phyloP scores from a whole-genome alignment of 1,284 basidiomycete genomes.

The Cutaneotrichosporon sp. region DNA sequence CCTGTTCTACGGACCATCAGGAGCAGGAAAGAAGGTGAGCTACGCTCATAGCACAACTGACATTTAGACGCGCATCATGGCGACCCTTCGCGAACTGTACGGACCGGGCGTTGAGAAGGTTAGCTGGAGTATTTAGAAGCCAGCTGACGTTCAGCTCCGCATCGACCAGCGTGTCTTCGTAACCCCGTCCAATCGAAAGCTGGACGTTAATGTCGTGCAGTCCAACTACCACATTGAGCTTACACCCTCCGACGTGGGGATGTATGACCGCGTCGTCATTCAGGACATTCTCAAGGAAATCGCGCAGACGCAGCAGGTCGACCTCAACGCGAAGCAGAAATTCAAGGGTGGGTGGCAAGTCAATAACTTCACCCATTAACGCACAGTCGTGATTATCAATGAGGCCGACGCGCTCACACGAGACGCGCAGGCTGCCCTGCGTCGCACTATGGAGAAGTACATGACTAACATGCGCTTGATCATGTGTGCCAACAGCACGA shows the following conservation, averaged over 20 bases:
- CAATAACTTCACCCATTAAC: background rate
- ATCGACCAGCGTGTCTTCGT: slow-evolving; percentile 97
- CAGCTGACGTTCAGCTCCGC: slow-evolving; percentile 66
- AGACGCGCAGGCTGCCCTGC: slow-evolving; percentile 93
- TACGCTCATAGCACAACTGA: background rate
- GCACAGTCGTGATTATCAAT: slow-evolving; percentile 89
- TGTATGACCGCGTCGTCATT: slow-evolving; percentile 90
- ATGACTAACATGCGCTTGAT: slow-evolving; percentile 97
- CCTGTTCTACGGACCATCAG: slow-evolving; percentile 95
- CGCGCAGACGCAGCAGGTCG: slow-evolving; percentile 97
- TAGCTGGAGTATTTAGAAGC: too few species aligned
- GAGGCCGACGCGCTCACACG: slow-evolving; percentile 92
- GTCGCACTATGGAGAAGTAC: slow-evolving; percentile 99
- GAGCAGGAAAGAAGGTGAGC: slow-evolving; percentile 82
- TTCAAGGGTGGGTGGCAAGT: slow-evolving; percentile 72
- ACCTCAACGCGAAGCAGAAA: slow-evolving; percentile 86
- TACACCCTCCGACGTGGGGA: slow-evolving; percentile 97
- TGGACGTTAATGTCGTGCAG: slow-evolving; percentile 95
- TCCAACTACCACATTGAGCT: slow-evolving; percentile 98
- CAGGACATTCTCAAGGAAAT: slow-evolving; percentile 98
- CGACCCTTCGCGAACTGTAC: slow-evolving; percentile 82
- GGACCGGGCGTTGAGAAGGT: slow-evolving; percentile 91
- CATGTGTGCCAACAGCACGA: slow-evolving; percentile 95
- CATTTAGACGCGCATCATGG: slow-evolving; percentile 73
- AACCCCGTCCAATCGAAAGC: slow-evolving; percentile 87